Evolutionary conservation across 2,329 filamentous ascomycete genomes (phyloP).

Genomic region (Pyricularia pennisetigena): DNA sequence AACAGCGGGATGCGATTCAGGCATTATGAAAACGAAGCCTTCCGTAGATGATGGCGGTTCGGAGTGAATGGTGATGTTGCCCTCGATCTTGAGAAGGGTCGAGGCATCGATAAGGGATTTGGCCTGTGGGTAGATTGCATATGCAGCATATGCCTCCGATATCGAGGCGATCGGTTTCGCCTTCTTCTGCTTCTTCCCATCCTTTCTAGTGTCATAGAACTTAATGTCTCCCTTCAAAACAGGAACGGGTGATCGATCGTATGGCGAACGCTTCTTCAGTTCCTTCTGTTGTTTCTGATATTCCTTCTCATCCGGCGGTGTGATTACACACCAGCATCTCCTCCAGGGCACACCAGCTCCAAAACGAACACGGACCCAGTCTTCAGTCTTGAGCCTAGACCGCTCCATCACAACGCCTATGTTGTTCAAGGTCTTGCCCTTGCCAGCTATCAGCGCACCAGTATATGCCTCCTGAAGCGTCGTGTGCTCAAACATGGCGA

Average conservation of each 20-base stretch:
- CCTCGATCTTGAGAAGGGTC: conserved; percentile 88
- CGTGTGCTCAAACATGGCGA: conserved; percentile 90
- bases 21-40: conserved; percentile 97
- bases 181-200: conserved; percentile 84
- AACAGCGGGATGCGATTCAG: conserved; percentile 83
- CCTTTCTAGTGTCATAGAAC: conserved; percentile 75
- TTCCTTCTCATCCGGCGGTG: conserved; percentile 89
- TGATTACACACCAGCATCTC: conserved; percentile 92
- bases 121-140: conserved; percentile 91
- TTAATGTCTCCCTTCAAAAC: conserved; percentile 80
- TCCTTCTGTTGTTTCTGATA: conserved; percentile 75
- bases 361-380: conserved; percentile 93
- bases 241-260: conserved; percentile 60
- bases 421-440: conserved; percentile 81
- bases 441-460: conserved; percentile 87
- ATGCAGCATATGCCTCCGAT: conserved; percentile 81
- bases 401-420: conserved; percentile 85
- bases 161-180: conserved; percentile 83
- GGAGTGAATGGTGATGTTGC: conserved; percentile 78
- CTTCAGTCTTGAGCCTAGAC: conserved; percentile 65
- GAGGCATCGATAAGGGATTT: conserved; percentile 92
- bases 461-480: conserved; percentile 95
- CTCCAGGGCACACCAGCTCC: conserved; percentile 94
- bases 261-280: conserved; percentile 70
- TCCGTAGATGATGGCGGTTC: conserved; percentile 69